Conservation (phyloP, 2,329 filamentous ascomycete genomes). For the Xylariaceae sp. region DNA sequence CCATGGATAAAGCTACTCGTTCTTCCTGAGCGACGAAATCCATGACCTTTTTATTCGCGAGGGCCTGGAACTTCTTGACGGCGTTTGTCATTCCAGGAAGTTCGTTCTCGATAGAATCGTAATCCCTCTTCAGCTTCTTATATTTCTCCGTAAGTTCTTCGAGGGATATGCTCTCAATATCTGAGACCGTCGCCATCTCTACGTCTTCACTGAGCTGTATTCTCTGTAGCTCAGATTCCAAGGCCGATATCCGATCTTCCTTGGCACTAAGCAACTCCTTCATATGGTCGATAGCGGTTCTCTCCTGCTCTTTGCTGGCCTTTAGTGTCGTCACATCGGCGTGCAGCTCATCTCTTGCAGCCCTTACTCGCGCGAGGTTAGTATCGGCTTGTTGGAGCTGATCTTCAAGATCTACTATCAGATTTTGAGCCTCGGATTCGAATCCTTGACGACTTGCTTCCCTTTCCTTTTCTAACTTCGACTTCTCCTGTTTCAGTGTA, state of each 20-base stretch:
- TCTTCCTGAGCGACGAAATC: conserved; percentile 74
- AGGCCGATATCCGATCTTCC: conserved; percentile 70
- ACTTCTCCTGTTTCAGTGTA: conserved; percentile 75
- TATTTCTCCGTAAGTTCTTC: conserved; percentile 73
- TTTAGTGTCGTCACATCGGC: conserved; percentile 78
- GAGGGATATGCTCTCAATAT: conserved; percentile 53
- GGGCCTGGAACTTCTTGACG: conserved; percentile 79
- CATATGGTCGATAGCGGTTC: conserved; percentile 62
- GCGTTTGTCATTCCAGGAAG: conserved; percentile 83
- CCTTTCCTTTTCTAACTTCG: conserved; percentile 78
- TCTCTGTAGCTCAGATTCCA: conserved; percentile 79
- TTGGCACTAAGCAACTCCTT: conserved; percentile 75
- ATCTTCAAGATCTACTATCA: conserved; percentile 72
- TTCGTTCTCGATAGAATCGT: conserved; percentile 78
- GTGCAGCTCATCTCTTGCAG: conserved; percentile 75
- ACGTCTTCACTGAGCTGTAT: conserved; percentile 48
- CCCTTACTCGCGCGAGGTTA: conserved; percentile 79
- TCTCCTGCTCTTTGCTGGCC: conserved; percentile 70
- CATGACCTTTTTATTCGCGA: conserved; percentile 81
- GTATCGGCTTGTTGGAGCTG: conserved; percentile 75
- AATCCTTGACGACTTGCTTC: conserved; percentile 75
- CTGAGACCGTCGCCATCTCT: conserved; percentile 41
- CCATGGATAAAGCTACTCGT: conserved; percentile 63
- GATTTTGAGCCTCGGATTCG: conserved; percentile 69
- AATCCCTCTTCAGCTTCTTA: conserved; percentile 70